Percentiles rank a stretch among this genome's conserved stretches.
Evolutionary conservation across 2,329 filamentous ascomycete species (phyloP).

Genomic region (Calonectria hongkongensis): DNA sequence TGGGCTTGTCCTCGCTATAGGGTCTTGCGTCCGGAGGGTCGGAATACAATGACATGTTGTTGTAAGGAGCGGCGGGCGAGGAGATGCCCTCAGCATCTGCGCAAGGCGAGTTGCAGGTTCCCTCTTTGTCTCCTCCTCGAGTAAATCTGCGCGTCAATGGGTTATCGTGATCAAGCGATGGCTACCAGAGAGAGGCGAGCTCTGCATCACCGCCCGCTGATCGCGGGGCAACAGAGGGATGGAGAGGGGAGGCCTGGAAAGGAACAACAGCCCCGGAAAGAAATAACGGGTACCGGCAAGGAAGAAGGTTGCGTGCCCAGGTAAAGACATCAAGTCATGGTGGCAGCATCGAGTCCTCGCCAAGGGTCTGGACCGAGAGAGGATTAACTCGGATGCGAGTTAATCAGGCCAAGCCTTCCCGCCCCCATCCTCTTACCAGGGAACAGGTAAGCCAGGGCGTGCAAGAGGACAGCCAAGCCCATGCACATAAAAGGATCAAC

Average conservation of each 20-base stretch:
- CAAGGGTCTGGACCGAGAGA: slow-evolving; percentile 1
- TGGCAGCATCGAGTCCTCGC: not conserved
- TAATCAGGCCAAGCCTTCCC: slow-evolving; percentile 17
- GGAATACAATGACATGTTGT: slow-evolving; percentile 73
- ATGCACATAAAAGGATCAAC: not conserved
- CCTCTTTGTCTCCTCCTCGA: not conserved
- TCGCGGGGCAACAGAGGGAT: slow-evolving; percentile 1
- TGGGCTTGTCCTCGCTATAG: slow-evolving; percentile 81
- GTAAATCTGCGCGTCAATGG: not conserved
- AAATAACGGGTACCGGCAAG: slow-evolving; percentile 6
- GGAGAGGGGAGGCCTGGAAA: not conserved
- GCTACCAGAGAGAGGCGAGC: not conserved
- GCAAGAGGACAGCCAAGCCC: not conserved
- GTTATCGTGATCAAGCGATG: not conserved
- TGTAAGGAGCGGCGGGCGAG: slow-evolving; percentile 40
- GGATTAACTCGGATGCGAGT: slow-evolving; percentile 5
- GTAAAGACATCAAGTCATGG: not conserved
- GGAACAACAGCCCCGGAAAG: not conserved
- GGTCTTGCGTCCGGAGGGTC: slow-evolving; percentile 66
- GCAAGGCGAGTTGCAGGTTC: slow-evolving; percentile 27
- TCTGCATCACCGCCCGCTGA: slow-evolving; percentile 6
- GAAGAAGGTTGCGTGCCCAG: not conserved
- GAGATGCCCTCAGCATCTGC: slow-evolving; percentile 37
- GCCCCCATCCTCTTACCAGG: not conserved
- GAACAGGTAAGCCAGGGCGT: not conserved